These are phyloP conservation scores for Tuber magnatum DNA, from an alignment of 495 filamentous ascomycete species.

Conservation along the genomic window DNA sequence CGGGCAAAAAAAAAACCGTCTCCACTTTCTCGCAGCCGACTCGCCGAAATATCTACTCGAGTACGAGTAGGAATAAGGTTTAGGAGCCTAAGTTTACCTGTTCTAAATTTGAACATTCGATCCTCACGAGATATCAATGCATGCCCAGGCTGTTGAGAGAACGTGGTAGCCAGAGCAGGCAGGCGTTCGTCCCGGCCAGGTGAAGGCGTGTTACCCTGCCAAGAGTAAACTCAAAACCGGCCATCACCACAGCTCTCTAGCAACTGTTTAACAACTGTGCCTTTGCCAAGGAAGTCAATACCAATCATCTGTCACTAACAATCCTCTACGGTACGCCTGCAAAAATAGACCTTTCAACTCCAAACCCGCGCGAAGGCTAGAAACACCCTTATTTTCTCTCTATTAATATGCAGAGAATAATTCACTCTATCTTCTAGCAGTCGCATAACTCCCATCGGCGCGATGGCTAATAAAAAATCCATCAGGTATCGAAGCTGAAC, in stretches of 20 bases:
- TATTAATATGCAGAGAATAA: neutral
- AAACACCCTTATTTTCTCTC: neutral
- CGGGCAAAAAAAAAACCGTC: neutral
- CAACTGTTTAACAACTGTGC: neutral
- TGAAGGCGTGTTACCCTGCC: neutral
- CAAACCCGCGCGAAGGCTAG: neutral
- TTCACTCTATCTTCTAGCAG: neutral
- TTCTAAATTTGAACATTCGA: conserved; percentile 5
- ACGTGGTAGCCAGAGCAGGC: neutral
- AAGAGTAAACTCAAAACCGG: neutral
- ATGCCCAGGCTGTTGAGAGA: neutral
- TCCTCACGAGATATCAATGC: neutral
- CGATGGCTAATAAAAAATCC: neutral
- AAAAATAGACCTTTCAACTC: neutral
- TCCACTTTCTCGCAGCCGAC: neutral
- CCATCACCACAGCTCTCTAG: neutral
- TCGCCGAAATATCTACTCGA: neutral
- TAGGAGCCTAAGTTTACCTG: neutral
- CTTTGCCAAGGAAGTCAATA: neutral
- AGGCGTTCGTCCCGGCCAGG: neutral
- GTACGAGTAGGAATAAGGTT: neutral
- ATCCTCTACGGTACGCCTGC: no score
- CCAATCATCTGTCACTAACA: no score
- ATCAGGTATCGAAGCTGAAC: neutral
- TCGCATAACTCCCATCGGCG: neutral